phyloP scores from a whole-genome alignment of 148 eudicot species.

The Spergularia marina region DNA sequence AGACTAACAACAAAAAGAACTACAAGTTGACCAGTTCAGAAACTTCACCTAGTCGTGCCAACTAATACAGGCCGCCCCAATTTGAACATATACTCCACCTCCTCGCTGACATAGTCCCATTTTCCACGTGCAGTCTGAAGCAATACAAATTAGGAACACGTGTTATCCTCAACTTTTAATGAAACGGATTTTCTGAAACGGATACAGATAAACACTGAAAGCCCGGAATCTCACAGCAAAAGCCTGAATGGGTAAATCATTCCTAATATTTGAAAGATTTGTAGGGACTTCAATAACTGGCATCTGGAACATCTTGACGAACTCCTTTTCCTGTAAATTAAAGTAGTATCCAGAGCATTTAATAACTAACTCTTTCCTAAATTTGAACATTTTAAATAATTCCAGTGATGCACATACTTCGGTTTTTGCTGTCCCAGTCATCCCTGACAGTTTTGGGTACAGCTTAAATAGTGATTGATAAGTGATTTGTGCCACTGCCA shows the following conservation, averaged over 20 bases:
- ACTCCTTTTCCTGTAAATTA: constrained; percentile 83
- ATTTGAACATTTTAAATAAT: neutral
- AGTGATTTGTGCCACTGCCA: constrained; percentile 97
- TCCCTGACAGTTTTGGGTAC: constrained; percentile 97
- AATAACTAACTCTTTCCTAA: neutral
- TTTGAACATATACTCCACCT: constrained; percentile 78
- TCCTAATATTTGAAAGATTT: constrained; percentile 86
- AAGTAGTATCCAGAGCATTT: constrained; percentile 9
- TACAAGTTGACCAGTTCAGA: constrained; percentile 4
- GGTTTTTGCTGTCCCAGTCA: constrained; percentile 99
- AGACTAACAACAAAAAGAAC: neutral
- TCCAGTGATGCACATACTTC: constrained; percentile 50
- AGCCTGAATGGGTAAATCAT: constrained; percentile 85
- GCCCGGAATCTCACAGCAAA: constrained; percentile 61
- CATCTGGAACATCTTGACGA: constrained; percentile 87
- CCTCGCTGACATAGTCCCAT: constrained; percentile 75
- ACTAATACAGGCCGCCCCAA: constrained; percentile 95
- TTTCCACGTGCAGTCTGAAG: constrained; percentile 85
- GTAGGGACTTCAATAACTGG: constrained; percentile 98
- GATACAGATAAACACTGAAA: constrained; percentile 11
- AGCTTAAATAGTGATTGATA: constrained; percentile 94
- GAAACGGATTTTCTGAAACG: neutral
- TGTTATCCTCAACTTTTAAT: constrained; percentile 19
- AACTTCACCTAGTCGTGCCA: constrained; percentile 84
- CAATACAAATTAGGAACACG: constrained; percentile 17